Evolutionary conservation across 148 eudicot genomes (phyloP).

Genomic region (Gaultheria prostrata): DNA sequence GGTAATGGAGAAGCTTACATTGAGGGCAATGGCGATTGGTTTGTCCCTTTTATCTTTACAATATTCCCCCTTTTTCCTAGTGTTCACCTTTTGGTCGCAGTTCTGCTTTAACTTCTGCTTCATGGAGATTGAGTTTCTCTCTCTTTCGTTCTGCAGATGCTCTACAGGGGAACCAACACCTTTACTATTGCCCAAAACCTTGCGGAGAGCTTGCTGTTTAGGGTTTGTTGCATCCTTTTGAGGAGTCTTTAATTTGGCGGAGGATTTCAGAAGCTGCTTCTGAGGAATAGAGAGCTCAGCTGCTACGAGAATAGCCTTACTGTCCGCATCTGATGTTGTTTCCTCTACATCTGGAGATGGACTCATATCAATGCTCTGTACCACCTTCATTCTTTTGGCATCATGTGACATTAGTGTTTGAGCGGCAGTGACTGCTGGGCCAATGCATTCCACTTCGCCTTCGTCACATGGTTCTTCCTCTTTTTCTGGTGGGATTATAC

Average conservation of each 20-base stretch:
- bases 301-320: constrained; percentile 21
- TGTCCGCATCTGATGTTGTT: constrained; percentile 12
- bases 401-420: background rate
- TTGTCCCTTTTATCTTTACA: constrained; percentile 37
- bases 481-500: constrained; percentile 23
- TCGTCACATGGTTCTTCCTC: constrained; percentile 21
- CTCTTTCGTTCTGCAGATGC: constrained; percentile 26
- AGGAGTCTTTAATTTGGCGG: constrained; percentile 23
- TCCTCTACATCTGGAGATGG: constrained; percentile 13
- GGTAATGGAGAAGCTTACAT: constrained; percentile 31
- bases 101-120: constrained; percentile 40
- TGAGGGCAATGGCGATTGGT: constrained; percentile 21
- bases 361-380: constrained; percentile 5
- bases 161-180: constrained; percentile 17
- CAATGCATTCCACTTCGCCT: constrained; percentile 17
- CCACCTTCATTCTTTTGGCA: constrained; percentile 10
- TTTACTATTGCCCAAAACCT: constrained; percentile 24
- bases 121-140: constrained; percentile 21
- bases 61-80: constrained; percentile 34
- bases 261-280: constrained; percentile 24
- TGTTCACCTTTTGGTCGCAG: constrained; percentile 19
- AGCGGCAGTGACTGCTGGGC: constrained; percentile 15
- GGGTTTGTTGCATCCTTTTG: constrained; percentile 27
- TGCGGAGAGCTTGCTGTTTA: constrained; percentile 23
- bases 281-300: constrained; percentile 19